Evolutionary conservation across 2,329 filamentous ascomycete genomes (phyloP).

Genomic region (Fusarium setosum): DNA sequence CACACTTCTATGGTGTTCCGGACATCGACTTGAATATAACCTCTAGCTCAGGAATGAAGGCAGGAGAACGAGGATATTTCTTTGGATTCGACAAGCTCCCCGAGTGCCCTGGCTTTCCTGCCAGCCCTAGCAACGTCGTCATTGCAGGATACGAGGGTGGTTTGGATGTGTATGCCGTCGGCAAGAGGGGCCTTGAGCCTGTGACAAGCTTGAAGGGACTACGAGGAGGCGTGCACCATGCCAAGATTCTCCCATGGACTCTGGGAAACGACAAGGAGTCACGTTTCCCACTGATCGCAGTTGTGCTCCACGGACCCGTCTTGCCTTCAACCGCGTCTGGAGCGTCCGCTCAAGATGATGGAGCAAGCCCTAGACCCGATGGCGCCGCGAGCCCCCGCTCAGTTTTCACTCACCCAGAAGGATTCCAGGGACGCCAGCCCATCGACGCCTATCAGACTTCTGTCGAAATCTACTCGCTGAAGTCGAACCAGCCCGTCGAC

Average conservation of each 20-base stretch:
- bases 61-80: constrained; percentile 78
- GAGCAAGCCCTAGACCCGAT: constrained; percentile 54
- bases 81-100: constrained; percentile 84
- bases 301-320: constrained; percentile 83
- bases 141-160: constrained; percentile 85
- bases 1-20: constrained; percentile 81
- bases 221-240: constrained; percentile 81
- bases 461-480: constrained; percentile 89
- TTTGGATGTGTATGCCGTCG: constrained; percentile 79
- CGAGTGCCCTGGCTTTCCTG: constrained; percentile 49
- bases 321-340: constrained; percentile 56
- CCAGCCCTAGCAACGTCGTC: constrained; percentile 71
- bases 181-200: constrained; percentile 76
- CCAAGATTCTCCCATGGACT: constrained; percentile 83
- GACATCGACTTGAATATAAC: constrained; percentile 79
- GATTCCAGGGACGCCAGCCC: constrained; percentile 48
- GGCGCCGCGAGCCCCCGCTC: constrained; percentile 55
- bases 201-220: constrained; percentile 80
- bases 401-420: constrained; percentile 52
- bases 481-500: constrained; percentile 76
- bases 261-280: constrained; percentile 63
- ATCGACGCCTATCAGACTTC: constrained; percentile 83
- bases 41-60: constrained; percentile 64
- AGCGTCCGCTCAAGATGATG: constrained; percentile 50
- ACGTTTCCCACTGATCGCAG: constrained; percentile 78